Evolutionary conservation across 2,329 filamentous ascomycete species (phyloP), one percentile per base, ranked within the genome.

Genomic region (Raffaelea arxii): DNA sequence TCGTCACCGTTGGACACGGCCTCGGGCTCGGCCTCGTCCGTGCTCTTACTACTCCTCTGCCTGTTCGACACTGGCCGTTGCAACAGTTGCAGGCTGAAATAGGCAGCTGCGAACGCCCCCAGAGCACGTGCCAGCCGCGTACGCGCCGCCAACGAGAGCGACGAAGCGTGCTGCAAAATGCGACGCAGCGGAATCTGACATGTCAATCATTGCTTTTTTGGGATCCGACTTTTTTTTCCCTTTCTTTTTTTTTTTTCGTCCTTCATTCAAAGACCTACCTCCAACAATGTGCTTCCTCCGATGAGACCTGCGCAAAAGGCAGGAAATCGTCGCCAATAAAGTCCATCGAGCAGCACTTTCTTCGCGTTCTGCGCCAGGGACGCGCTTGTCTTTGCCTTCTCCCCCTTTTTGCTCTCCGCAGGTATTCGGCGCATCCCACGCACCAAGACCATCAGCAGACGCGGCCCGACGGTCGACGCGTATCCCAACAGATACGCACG

Each of bases 401-500:
- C 48, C 45, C 69, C 65, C n/a, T 27, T 30, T 11, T 4, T 18
- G 9, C 3, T 23, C 23, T 27, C 22, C 58, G 61, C 55, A n/a
- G n/a, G n/a, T n/a, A n/a, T n/a, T n/a, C n/a, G n/a, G n/a, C n/a
- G n/a, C n/a, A n/a, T n/a, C n/a, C n/a, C n/a, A n/a, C n/a, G n/a
- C 45, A 80, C 57, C 25, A 80, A 52, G 49, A 81, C 60, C 3
- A 72, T 74, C 52, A 80, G 56, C 21, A 82, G 60, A 49, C 77
- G 68, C 12, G 78, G 78, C 24, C 66, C 70, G 7, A 80, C 75
- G 27, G 71, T 68, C 44, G 77, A 80, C 18, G 71, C 71, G 63
- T 81, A 82, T 25, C 78, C 78, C 27, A 82, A 56, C 14, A 78
- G 56, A 59, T 79, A 83, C 41, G 79, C 78, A 49, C 77, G 71